A percentile compares a stretch with the other conserved stretches of the same genome.
Conservation (phyloP, 345 rosid genomes). For the Lepidium aucheri region DNA sequence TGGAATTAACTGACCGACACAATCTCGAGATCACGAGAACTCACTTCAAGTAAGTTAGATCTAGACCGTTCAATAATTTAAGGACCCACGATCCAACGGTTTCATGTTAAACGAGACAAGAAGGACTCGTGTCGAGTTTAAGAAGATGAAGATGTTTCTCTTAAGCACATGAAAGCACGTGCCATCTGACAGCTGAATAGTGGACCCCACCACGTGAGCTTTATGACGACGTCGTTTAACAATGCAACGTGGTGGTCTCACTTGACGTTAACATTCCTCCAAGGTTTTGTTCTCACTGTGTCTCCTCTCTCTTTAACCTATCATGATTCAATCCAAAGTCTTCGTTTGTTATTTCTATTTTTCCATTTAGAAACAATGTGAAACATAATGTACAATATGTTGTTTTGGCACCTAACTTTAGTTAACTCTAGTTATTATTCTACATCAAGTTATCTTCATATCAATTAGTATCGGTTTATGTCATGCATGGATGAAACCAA, state of each 20-base stretch:
- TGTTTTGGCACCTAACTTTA: too few relatives aligned
- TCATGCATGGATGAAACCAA: too few relatives aligned
- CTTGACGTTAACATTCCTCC: slow-evolving; percentile 6
- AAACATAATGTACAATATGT: too few relatives aligned
- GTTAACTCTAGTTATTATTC: too few relatives aligned
- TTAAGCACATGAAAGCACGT: slow-evolving; percentile 64
- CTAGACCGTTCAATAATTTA: slow-evolving; percentile 10
- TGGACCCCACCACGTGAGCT: slow-evolving; percentile 49
- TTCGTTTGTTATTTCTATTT: too few relatives aligned
- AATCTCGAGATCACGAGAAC: slow-evolving; percentile 15
- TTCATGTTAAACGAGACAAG: slow-evolving; percentile 25
- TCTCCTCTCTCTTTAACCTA: too few relatives aligned
- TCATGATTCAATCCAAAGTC: too few relatives aligned
- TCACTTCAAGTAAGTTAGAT: not conserved
- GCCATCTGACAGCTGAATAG: slow-evolving; percentile 27
- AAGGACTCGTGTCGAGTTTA: slow-evolving; percentile 23
- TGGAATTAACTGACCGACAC: slow-evolving; percentile 27
- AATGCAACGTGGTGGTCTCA: slow-evolving; percentile 16
- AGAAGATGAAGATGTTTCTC: slow-evolving; percentile 1
- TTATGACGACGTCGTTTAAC: slow-evolving; percentile 1
- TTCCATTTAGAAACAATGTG: too few relatives aligned
- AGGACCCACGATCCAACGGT: slow-evolving; percentile 26
- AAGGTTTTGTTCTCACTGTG: not conserved
- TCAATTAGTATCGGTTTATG: too few relatives aligned
- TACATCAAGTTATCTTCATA: too few relatives aligned